Conservation (phyloP, 108 stramenopile species). For the Cylindrotheca fusiformis region DNA sequence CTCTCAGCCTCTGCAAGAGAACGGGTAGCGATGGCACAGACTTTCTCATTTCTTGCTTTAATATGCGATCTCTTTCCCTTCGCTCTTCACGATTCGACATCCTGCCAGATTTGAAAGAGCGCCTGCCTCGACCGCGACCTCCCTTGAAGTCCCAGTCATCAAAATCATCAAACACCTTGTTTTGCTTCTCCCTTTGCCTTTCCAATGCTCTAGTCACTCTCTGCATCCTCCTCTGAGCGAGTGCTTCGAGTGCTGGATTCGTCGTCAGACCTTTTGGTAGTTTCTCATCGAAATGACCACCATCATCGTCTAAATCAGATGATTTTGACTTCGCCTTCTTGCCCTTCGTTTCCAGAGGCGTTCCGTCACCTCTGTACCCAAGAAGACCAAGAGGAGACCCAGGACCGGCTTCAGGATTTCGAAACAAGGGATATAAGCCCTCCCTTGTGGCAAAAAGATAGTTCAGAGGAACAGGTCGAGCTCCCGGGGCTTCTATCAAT, state of each 20-base stretch:
- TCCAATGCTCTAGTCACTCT: constrained; percentile 63
- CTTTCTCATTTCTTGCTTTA: constrained; percentile 70
- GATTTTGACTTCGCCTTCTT: constrained; percentile 18
- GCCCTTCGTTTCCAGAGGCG: constrained; percentile 13
- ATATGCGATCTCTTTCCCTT: constrained; percentile 58
- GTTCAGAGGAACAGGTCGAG: constrained; percentile 90
- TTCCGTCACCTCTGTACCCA: constrained; percentile 72
- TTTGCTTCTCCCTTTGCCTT: constrained; percentile 36
- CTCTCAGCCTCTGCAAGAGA: constrained; percentile 57
- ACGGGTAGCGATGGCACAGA: constrained; percentile 59
- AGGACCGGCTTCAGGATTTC: constrained; percentile 75
- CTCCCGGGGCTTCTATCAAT: constrained; percentile 75
- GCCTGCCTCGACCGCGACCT: constrained; percentile 13
- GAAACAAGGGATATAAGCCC: constrained; percentile 75
- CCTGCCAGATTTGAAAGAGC: constrained; percentile 1
- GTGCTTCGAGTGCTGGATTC: constrained; percentile 53
- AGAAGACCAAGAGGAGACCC: constrained; percentile 70
- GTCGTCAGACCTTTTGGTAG: constrained; percentile 66
- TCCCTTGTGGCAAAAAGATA: constrained; percentile 81
- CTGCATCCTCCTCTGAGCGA: constrained; percentile 43
- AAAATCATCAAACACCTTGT: constrained; percentile 6
- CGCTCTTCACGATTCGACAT: constrained; percentile 54
- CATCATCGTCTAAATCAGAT: constrained; percentile 9
- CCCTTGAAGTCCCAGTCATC: constrained; percentile 30
- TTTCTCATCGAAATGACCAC: constrained; percentile 20